phyloP scores from a whole-genome alignment of 345 rosid genomes.

The Kernera saxatilis region DNA sequence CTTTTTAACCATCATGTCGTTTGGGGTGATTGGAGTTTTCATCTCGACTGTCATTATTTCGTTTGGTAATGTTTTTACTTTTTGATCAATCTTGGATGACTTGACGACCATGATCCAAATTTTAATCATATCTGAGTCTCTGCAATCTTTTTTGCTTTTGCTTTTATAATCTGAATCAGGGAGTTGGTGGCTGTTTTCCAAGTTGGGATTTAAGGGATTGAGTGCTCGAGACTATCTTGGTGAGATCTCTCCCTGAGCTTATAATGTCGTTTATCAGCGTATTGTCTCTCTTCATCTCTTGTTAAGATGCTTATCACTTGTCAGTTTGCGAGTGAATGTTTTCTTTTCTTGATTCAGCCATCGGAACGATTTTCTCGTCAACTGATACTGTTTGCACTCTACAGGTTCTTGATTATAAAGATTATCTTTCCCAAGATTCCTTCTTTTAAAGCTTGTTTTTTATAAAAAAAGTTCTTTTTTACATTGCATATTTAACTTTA shows the following conservation, averaged over 20 bases:
- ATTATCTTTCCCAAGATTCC: neutral
- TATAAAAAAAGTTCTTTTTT: neutral
- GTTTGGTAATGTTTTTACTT: conserved; percentile 41
- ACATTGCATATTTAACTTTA: neutral
- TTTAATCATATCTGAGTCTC: neutral
- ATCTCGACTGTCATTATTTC: conserved; percentile 55
- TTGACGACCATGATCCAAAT: neutral
- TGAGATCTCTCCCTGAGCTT: conserved; percentile 21
- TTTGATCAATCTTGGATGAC: neutral
- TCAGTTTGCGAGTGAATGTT: conserved; percentile 5
- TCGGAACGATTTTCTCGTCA: conserved; percentile 86
- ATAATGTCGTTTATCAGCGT: neutral
- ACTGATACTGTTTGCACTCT: conserved; percentile 94
- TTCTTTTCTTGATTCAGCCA: conserved; percentile 42
- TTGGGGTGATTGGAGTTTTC: conserved; percentile 75
- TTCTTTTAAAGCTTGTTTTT: neutral
- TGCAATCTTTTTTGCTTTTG: neutral
- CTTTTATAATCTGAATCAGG: conserved; percentile 40
- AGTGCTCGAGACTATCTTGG: conserved; percentile 66
- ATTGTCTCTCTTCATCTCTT: neutral
- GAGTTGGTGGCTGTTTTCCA: conserved; percentile 75
- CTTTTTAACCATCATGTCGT: conserved; percentile 72
- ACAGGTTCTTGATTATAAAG: conserved; percentile 46
- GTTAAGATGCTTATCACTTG: neutral
- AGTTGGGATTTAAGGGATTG: conserved; percentile 54